Evolutionary conservation across 2,329 filamentous ascomycete genomes (phyloP), one percentile per base, ranked within the genome.

Genomic region (Monosporascus sp.): DNA sequence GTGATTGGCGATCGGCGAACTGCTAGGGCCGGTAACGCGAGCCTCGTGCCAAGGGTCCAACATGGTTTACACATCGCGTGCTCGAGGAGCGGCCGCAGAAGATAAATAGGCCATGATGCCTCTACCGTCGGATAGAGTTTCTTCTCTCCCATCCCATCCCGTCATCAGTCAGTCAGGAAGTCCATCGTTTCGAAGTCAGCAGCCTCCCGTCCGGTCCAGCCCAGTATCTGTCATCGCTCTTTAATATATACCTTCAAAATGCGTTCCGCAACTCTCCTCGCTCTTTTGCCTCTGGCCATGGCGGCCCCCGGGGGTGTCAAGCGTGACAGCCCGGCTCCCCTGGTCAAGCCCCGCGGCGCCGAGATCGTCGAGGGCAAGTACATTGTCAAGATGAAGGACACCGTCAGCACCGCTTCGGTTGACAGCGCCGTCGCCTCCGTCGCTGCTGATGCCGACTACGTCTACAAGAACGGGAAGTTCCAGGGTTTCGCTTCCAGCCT

Each of bases 371-470:
- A 69, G 37, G 68, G 67, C 57, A 73, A 70, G 55, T 77, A 76
- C 62, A 77, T 78, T 52, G 61, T 78, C 56, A 77, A 73, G 38
- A 64, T 78, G 49, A 74, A 74, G 62, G 59, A 63, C 18, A 65
- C 62, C 17, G 58, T 70, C 24, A 55, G 60, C 4, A 48, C 61
- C 14, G 53, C 58, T 2, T 60, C 66, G 7, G 20, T 46, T 24
- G 43, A 46, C 14, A 46, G 70, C n/a, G 60, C 65, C 38, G 60
- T 63, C 44, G 55, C 54, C 45, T 49, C 60, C 31, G 54, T 65
- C 44, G 44, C 62, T 18, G 57, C 56, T 51, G 61, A 69, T 59
- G 70, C 60, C 64, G 72, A 60, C 60, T 62, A 65, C 52, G 59
- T 58, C 31, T 67, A 64, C 50, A 63, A 65, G 57, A 62, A 62